Percentiles rank a stretch among this genome's conserved stretches.
Conservation (phyloP, 345 rosid species). For the Brassica rapa region DNA sequence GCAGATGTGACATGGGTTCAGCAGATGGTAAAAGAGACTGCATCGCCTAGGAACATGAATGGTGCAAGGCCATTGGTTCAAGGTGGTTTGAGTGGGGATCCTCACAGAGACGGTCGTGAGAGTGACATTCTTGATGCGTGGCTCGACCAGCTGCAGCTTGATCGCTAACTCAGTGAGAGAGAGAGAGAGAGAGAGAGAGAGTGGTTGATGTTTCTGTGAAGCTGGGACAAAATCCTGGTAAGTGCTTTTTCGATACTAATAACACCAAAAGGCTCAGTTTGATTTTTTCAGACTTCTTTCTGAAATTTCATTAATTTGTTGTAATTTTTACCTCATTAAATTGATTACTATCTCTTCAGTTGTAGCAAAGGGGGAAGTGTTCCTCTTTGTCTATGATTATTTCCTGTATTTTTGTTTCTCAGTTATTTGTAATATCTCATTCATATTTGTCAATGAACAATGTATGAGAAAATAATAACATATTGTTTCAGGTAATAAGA, state of each 20-base stretch:
- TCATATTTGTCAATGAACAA: conserved; percentile 30
- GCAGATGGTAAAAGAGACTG: conserved; percentile 70
- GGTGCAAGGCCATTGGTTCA: conserved; percentile 43
- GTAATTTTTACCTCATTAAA: conserved; percentile 34
- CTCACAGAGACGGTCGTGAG: conserved; percentile 44
- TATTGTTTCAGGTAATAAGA: conserved; percentile 24
- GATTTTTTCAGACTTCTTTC: conserved; percentile 35
- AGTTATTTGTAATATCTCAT: conserved; percentile 35
- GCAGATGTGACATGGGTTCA: conserved; percentile 87
- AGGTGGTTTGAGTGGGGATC: conserved; percentile 42
- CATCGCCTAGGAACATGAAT: conserved; percentile 52
- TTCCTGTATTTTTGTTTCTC: conserved; percentile 25
- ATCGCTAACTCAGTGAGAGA: conserved; percentile 70
- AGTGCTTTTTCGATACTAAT: conserved; percentile 33
- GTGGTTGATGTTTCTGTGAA: conserved; percentile 40
- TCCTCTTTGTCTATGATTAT: conserved; percentile 27
- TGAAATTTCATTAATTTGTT: conserved; percentile 19
- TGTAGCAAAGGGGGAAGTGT: conserved; percentile 36
- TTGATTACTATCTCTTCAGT: conserved; percentile 33
- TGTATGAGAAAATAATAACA: conserved; percentile 36
- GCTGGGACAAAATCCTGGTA: conserved; percentile 36
- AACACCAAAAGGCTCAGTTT: conserved; percentile 32
- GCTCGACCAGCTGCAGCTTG: conserved; percentile 80
- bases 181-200: conserved; percentile 8
- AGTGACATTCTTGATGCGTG: conserved; percentile 63